A percentile compares a stretch with the other conserved stretches of the same genome.
Evolutionary conservation across 306 rosid species (phyloP).

Genomic region (Ziziphus jujuba): DNA sequence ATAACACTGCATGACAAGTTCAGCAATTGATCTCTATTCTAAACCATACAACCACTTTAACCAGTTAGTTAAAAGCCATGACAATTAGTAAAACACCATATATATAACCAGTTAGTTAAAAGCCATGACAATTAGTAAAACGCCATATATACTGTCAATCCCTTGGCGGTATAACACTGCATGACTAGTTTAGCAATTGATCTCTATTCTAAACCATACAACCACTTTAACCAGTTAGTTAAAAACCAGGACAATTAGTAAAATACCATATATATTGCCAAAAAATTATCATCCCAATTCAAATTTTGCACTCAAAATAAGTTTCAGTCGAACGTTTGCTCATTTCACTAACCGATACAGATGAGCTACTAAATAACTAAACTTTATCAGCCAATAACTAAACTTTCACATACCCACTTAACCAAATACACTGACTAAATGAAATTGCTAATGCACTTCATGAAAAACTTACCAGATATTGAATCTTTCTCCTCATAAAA

Average conservation of each 20-base stretch:
- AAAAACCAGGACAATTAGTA: not conserved
- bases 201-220: too few relatives aligned
- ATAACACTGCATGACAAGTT: not conserved
- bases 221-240: too few relatives aligned
- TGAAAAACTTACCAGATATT: constrained; percentile 56
- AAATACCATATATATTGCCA: not conserved
- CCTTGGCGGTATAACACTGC: not conserved
- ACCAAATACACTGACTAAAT: not conserved
- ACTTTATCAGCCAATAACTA: too few relatives aligned
- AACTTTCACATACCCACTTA: too few relatives aligned
- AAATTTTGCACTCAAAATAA: not conserved
- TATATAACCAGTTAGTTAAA: not conserved
- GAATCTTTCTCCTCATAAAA: constrained; percentile 87
- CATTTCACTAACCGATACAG: too few relatives aligned
- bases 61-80: not conserved
- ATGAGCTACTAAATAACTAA: too few relatives aligned
- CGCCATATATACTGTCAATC: not conserved
- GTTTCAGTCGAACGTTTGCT: not conserved
- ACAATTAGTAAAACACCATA: not conserved
- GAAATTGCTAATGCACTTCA: not conserved
- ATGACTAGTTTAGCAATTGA: not conserved
- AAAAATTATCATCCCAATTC: not conserved
- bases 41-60: too few relatives aligned
- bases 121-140: not conserved
- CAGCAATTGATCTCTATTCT: not conserved